Percentiles rank a stretch among this genome's conserved stretches.
phyloP scores from a whole-genome alignment of 2,329 filamentous ascomycete species.

The Aspergillus sp. region DNA sequence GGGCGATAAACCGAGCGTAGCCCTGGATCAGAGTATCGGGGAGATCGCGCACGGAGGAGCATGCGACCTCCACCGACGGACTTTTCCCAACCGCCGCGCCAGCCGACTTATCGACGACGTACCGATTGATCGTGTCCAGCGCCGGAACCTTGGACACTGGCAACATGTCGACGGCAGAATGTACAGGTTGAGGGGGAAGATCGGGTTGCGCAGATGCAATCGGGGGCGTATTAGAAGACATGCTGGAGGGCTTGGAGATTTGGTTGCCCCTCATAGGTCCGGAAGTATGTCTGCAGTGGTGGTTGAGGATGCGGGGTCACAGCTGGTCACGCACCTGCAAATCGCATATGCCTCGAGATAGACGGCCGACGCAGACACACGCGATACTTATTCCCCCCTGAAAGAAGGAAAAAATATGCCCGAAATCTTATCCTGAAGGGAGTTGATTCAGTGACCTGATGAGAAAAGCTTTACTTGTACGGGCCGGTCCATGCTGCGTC shows the following conservation, averaged over 20 bases:
- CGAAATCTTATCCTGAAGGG: background rate
- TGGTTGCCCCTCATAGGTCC: constrained; percentile 13
- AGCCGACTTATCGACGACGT: constrained; percentile 14
- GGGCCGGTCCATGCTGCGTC: constrained; percentile 2
- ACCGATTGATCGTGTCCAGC: constrained; percentile 25
- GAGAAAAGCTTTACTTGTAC: background rate
- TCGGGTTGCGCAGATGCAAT: background rate
- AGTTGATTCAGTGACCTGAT: too few species aligned
- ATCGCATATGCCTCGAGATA: constrained; percentile 7
- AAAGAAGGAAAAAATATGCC: background rate
- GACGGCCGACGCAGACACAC: constrained; percentile 15
- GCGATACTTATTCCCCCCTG: constrained; percentile 1
- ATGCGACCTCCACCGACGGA: constrained; percentile 11
- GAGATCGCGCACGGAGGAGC: constrained; percentile 7
- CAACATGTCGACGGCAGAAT: constrained; percentile 6
- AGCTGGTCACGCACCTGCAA: constrained; percentile 14
- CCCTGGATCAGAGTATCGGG: constrained; percentile 17
- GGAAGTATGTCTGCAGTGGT: constrained; percentile 15
- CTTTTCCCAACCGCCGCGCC: constrained; percentile 7
- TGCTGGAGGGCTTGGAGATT: constrained; percentile 3
- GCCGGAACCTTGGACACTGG: constrained; percentile 27
- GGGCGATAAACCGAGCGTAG: constrained; percentile 25
- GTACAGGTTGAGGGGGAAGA: background rate
- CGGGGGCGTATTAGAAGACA: background rate
- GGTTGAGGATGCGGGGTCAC: constrained; percentile 13